Base-by-base conservation (phyloP, 164 flowering plant genomes). In the Magnolia kwangsiensis region DNA sequence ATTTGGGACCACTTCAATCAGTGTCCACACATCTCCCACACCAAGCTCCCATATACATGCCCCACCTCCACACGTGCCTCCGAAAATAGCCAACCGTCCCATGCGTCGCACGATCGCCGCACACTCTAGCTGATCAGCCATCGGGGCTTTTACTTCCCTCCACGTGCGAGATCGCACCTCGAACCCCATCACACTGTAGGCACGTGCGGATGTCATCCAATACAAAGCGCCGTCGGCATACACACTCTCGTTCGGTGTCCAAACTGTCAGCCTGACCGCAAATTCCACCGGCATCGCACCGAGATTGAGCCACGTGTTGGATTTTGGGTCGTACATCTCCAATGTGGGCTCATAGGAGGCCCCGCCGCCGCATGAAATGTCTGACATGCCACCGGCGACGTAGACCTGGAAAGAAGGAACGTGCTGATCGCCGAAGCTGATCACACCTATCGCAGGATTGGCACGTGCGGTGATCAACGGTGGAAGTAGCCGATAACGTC, bases 141-240 rank as follows among this genome's bases (percentile, higher is more conserved):
- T 70, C 0, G 92, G 94, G 27, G 84, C 88, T 49, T 83, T 83
- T 78, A 90, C 63, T 63, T 88, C 91, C 69, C 78, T 80, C 91
- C 94, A 88, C 1, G 65, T 73, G 63, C 83, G 83, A 0, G 87
- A 72, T 8, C 63, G 63, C 7, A 88, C 70, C 7, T 84, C 81
- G 2, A 82, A 83, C 19, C 90, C 85, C 90, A 89, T 83, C 11
- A 89, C 77, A 37, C 79, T 89, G 27, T 84, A 90, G 1, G 88
- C 92, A 19, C 94, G 78, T 6, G 92, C 92, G 0, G 94, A 89
- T 14, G 94, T 90, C 51, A 89, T 86, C 92, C 94, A 89, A 13
- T 90, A 90, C 11, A 90, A 70, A 3, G 77, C 63, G 50, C 92
- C 90, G 1, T 75, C 69, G 6, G 75, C 81, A 81, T 58, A 81